These are phyloP conservation scores for Candida stauntonica DNA, from an alignment of 805 yeast genomes.

Conservation along the genomic window DNA sequence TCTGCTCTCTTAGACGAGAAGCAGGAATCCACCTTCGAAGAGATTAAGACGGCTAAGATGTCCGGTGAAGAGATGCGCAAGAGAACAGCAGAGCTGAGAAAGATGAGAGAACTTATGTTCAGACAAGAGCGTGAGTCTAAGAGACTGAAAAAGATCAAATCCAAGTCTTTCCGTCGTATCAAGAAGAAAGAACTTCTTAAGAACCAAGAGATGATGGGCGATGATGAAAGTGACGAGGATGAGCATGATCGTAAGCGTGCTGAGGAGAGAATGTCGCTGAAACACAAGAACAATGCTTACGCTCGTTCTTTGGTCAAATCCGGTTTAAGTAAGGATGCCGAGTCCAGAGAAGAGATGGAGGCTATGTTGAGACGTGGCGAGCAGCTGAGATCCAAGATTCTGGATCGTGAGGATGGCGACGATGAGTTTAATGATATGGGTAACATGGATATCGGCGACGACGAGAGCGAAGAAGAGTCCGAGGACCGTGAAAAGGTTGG, in stretches of 20 bases:
- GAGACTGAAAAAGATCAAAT: conserved; percentile 90
- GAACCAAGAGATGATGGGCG: conserved; percentile 64
- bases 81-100: conserved; percentile 75
- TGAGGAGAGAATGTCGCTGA: conserved; percentile 84
- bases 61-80: conserved; percentile 73
- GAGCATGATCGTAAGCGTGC: conserved; percentile 78
- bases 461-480: conserved; percentile 38
- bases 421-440: conserved; percentile 37
- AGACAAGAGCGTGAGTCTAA: conserved; percentile 89
- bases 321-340: conserved; percentile 85
- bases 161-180: conserved; percentile 82
- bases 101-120: conserved; percentile 95
- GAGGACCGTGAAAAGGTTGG: conserved; percentile 51
- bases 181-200: conserved; percentile 78
- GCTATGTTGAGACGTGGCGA: conserved; percentile 92
- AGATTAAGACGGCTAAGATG: conserved; percentile 75
- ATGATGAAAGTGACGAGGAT: conserved; percentile 47
- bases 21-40: conserved; percentile 81
- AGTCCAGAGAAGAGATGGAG: conserved; percentile 83
- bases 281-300: conserved; percentile 90
- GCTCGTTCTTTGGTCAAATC: conserved; percentile 85
- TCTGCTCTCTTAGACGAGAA: conserved; percentile 70
- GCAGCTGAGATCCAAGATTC: conserved; percentile 61
- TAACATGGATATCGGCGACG: conserved; percentile 47
- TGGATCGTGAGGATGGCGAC: conserved; percentile 47